These are phyloP conservation scores for Hypomyces rosellus DNA, from an alignment of 2,329 filamentous ascomycete genomes.

Conservation along the genomic window DNA sequence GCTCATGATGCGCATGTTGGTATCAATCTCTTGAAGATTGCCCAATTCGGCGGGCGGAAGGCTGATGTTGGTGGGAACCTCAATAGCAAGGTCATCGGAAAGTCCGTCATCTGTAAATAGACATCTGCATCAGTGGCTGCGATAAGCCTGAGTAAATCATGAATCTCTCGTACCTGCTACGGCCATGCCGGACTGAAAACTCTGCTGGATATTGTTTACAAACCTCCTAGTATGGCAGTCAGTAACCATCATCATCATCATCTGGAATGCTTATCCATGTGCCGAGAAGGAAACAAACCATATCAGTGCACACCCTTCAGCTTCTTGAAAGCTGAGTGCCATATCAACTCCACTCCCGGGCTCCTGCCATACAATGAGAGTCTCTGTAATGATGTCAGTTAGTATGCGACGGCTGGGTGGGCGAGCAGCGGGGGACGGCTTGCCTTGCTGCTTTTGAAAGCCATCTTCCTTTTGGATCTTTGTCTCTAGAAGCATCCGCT, in stretches of 20 bases:
- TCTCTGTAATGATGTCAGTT: slow-evolving; percentile 55
- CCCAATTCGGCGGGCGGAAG: slow-evolving; percentile 76
- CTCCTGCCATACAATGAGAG: slow-evolving; percentile 97
- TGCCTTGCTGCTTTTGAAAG: slow-evolving; percentile 97
- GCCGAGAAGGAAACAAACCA: slow-evolving; percentile 53
- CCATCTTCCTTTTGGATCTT: slow-evolving; percentile 89
- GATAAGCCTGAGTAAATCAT: not conserved
- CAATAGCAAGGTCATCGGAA: slow-evolving; percentile 77
- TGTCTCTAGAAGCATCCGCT: slow-evolving; percentile 78
- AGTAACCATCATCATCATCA: not conserved
- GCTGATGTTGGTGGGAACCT: slow-evolving; percentile 62
- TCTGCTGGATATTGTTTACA: slow-evolving; percentile 76
- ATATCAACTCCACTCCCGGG: slow-evolving; percentile 79
- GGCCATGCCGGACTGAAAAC: slow-evolving; percentile 54
- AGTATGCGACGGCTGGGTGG: not conserved
- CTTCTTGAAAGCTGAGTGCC: slow-evolving; percentile 97
- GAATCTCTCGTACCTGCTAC: slow-evolving; percentile 49
- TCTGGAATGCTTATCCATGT: not conserved
- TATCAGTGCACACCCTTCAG: slow-evolving; percentile 85
- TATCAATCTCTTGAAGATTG: slow-evolving; percentile 78
- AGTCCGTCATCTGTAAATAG: slow-evolving; percentile 64
- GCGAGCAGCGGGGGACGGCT: slow-evolving; percentile 18
- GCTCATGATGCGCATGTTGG: slow-evolving; percentile 73
- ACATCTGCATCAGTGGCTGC: not conserved
- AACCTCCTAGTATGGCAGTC: slow-evolving; percentile 63